A percentile compares a stretch with the other conserved stretches of the same genome.
phyloP scores from a whole-genome alignment of 2,329 filamentous ascomycete species.

The Xylaria sp. region DNA sequence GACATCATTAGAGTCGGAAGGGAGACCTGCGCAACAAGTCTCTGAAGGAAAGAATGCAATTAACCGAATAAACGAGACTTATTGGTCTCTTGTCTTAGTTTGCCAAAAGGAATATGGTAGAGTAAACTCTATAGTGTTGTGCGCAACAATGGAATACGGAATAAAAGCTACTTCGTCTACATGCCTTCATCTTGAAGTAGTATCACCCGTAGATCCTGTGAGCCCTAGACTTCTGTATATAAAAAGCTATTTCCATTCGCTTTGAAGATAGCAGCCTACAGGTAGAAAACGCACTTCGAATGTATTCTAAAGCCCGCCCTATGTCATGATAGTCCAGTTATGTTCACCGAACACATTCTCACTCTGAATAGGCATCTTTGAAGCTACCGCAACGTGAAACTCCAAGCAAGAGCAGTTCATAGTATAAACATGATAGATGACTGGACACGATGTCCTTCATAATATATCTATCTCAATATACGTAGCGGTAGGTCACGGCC shows the following conservation, averaged over 20 bases:
- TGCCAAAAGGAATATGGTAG: background rate
- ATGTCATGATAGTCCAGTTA: too few species aligned
- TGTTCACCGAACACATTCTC: too few species aligned
- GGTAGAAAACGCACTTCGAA: too few species aligned
- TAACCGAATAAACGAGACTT: background rate
- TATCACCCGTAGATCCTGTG: too few species aligned
- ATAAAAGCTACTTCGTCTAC: background rate
- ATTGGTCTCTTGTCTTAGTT: background rate
- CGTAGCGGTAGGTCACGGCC: constrained; percentile 72
- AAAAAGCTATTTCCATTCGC: too few species aligned
- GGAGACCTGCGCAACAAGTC: constrained; percentile 14
- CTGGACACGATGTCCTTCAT: too few species aligned
- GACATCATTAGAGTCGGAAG: constrained; percentile 20
- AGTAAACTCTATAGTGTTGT: background rate
- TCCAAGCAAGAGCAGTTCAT: too few species aligned
- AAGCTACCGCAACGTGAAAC: too few species aligned
- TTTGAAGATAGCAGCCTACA: background rate
- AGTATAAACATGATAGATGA: too few species aligned
- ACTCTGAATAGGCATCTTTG: too few species aligned
- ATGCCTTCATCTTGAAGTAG: background rate
- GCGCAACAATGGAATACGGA: background rate
- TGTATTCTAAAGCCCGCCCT: too few species aligned
- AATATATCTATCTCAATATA: constrained; percentile 53
- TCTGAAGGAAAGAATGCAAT: constrained; percentile 8
- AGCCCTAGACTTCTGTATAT: too few species aligned